A percentile compares a stretch with the other conserved stretches of the same genome.
phyloP scores from a whole-genome alignment of 371 early-diverging fungal genomes.

The Scutellospora calospora region DNA sequence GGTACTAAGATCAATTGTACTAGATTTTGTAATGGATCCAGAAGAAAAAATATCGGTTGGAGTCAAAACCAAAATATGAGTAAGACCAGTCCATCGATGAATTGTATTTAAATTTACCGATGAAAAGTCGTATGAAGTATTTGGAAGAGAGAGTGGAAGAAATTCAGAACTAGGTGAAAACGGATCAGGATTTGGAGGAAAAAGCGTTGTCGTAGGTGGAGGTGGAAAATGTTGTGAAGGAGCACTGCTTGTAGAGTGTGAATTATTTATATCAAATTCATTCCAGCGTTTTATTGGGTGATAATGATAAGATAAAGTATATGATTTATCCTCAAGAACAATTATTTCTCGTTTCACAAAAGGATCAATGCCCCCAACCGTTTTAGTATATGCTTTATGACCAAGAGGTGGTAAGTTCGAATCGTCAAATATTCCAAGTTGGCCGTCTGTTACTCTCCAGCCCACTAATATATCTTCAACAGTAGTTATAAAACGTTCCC shows the following conservation, averaged over 20 bases:
- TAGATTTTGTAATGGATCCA: conserved; percentile 45
- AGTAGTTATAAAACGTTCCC: conserved; percentile 41
- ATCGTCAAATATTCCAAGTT: conserved; percentile 37
- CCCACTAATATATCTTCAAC: conserved; percentile 39
- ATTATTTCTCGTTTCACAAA: conserved; percentile 29
- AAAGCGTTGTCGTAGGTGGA: not conserved
- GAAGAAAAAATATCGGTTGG: conserved; percentile 39
- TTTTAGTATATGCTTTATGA: not conserved
- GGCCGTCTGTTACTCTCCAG: conserved; percentile 30
- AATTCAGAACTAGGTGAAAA: conserved; percentile 30
- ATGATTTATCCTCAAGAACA: conserved; percentile 35
- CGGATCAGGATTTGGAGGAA: conserved; percentile 16
- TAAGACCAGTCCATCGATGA: conserved; percentile 44
- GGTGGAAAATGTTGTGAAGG: not conserved
- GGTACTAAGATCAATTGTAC: conserved; percentile 64
- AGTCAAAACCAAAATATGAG: conserved; percentile 37
- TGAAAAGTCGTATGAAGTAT: not conserved
- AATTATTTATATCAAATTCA: not conserved
- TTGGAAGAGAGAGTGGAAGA: conserved; percentile 24
- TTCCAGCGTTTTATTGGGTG: conserved; percentile 34
- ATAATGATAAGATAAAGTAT: conserved; percentile 44
- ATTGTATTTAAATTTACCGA: conserved; percentile 28
- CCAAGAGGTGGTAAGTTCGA: not conserved
- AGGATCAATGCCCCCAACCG: not conserved
- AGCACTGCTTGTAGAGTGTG: not conserved